Percentiles rank a stretch among this genome's conserved stretches.
phyloP scores from a whole-genome alignment of 768 basidiomycete genomes.

The Macrolepiota fuliginosa region DNA sequence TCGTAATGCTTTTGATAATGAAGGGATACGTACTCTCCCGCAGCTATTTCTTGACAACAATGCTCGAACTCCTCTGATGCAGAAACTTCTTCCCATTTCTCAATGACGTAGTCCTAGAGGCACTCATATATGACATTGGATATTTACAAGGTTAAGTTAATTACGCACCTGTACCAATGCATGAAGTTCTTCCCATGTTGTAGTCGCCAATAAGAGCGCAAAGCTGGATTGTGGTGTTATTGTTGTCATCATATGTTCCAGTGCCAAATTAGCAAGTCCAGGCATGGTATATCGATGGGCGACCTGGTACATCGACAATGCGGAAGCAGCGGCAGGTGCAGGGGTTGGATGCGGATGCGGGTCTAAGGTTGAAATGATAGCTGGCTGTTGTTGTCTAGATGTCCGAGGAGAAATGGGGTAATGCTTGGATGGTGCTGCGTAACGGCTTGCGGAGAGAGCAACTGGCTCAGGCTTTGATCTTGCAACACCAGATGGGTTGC shows the following conservation, averaged over 20 bases:
- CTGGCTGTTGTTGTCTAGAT: constrained; percentile 34
- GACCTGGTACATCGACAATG: constrained; percentile 72
- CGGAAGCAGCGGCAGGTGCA: constrained; percentile 63
- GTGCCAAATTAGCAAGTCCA: constrained; percentile 58
- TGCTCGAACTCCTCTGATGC: constrained; percentile 61
- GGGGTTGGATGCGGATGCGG: constrained; percentile 73
- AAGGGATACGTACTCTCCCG: constrained; percentile 58
- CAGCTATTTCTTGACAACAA: constrained; percentile 69
- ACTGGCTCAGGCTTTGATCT: constrained; percentile 42
- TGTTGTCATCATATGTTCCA: constrained; percentile 71
- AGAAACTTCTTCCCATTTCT: constrained; percentile 74
- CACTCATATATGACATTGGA: neutral
- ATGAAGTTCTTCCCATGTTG: constrained; percentile 64
- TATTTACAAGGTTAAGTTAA: constrained; percentile 12
- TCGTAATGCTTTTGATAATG: neutral
- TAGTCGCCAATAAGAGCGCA: constrained; percentile 65
- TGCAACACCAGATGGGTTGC: constrained; percentile 24
- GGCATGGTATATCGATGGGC: constrained; percentile 75
- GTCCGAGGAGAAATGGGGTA: constrained; percentile 49
- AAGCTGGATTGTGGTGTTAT: constrained; percentile 67
- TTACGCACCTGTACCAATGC: constrained; percentile 53
- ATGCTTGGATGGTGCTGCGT: constrained; percentile 30
- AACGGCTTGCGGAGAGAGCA: constrained; percentile 32
- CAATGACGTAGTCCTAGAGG: constrained; percentile 66
- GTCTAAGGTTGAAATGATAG: constrained; percentile 41